These are phyloP conservation scores for Eucalyptus marginata DNA, from an alignment of 345 rosid genomes.

Conservation along the genomic window DNA sequence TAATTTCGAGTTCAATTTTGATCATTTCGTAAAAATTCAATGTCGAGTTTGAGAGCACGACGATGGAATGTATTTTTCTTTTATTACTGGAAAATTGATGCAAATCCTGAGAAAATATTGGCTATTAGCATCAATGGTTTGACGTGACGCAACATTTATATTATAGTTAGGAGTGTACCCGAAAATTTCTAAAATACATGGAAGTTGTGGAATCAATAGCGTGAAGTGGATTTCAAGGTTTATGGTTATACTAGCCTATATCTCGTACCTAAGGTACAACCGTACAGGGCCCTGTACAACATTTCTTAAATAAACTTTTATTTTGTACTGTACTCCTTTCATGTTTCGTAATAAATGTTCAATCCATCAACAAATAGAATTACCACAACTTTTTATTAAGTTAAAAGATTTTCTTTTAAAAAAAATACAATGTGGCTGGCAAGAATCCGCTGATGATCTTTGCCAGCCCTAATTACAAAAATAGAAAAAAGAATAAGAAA, in stretches of 20 bases:
- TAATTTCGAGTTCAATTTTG: background rate
- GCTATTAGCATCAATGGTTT: fast-evolving
- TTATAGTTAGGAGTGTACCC: background rate
- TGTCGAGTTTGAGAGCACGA: background rate
- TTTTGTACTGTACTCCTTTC: background rate
- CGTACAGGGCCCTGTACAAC: background rate
- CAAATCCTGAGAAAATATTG: background rate
- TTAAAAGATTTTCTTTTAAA: too few species aligned
- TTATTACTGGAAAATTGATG: background rate
- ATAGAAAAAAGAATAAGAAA: fast-evolving
- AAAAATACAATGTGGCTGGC: background rate
- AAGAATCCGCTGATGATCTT: too few species aligned
- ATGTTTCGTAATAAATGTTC: background rate
- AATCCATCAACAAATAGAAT: background rate
- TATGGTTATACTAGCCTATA: background rate
- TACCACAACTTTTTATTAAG: background rate
- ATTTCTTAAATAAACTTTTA: too few species aligned
- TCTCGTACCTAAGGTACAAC: background rate
- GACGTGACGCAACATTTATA: too few species aligned
- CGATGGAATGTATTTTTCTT: background rate
- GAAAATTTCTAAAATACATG: background rate
- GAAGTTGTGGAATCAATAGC: background rate
- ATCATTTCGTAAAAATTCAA: background rate
- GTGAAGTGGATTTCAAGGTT: background rate
- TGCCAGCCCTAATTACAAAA: too few species aligned